A percentile compares a stretch with the other conserved stretches of the same genome.
phyloP scores from a whole-genome alignment of 2,329 filamentous ascomycete genomes.

The Mycosphaerelloides madeirae region DNA sequence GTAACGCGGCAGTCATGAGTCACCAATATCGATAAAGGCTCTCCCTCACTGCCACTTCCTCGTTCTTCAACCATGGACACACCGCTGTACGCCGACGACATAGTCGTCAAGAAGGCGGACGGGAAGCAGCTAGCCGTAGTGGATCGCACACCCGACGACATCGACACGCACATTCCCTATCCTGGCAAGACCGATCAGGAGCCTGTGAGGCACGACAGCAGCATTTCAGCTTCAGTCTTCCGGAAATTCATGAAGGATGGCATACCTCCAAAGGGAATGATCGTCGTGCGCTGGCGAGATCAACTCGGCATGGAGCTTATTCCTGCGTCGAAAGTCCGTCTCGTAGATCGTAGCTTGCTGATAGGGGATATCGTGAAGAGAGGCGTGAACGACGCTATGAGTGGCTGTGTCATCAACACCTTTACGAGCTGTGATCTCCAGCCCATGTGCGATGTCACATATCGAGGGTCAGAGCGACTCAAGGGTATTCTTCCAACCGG shows the following conservation, averaged over 20 bases:
- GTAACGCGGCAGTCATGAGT: not conserved
- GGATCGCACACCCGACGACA: constrained; percentile 40
- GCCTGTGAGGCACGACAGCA: constrained; percentile 33
- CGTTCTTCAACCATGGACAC: constrained; percentile 13
- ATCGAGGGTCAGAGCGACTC: constrained; percentile 13
- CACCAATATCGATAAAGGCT: constrained; percentile 1
- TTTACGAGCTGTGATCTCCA: constrained; percentile 44
- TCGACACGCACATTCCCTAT: constrained; percentile 44
- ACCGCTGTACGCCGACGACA: constrained; percentile 25
- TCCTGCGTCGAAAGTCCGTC: constrained; percentile 40
- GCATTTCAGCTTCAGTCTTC: constrained; percentile 34
- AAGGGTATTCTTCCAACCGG: constrained; percentile 23
- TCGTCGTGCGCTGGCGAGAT: constrained; percentile 47
- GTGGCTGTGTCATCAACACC: constrained; percentile 51
- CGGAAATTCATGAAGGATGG: constrained; percentile 39
- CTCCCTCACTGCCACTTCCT: not conserved
- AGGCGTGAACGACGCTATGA: constrained; percentile 45
- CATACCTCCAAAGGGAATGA: constrained; percentile 49
- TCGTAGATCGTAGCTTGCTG: constrained; percentile 52
- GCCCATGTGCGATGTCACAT: constrained; percentile 27
- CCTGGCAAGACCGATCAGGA: constrained; percentile 31
- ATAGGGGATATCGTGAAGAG: constrained; percentile 55
- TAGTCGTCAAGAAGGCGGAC: constrained; percentile 22
- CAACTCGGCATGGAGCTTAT: constrained; percentile 41
- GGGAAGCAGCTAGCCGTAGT: constrained; percentile 38